Base-by-base conservation (phyloP, 139 green algal genomes). In the Chlorella vulgaris region DNA sequence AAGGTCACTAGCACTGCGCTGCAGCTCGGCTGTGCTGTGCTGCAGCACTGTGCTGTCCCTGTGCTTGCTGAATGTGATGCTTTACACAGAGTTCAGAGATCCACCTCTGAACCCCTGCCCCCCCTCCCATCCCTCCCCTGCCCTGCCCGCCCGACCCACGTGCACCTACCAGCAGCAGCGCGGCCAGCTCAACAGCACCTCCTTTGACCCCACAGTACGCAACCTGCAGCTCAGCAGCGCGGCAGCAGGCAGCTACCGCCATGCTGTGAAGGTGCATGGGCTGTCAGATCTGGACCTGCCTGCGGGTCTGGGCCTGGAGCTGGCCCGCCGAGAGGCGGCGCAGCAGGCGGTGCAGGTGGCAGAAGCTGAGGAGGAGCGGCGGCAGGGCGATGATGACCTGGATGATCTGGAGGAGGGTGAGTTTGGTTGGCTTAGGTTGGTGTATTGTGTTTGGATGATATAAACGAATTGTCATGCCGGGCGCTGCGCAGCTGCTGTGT, bases 191-290 rank as follows among this genome's bases (percentile, higher is more conserved):
- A 53, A 53, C 73, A 60, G 55, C 53, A 51, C 73, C 55, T 81
- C 60, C 6, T 82, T 76, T 26, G 77, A 83, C 65, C 77, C 77
- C 28, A 77, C 77, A 0, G 77, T 83, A 35, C 63, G 77, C 35
- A 83, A 76, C 66, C 47, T 83, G 1, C 38, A 68, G 47, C 50
- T 83, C n/a, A 39, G 35, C 4, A 7, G 39, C 10, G 35, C 35
- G 0, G 31, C 51, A 2, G 21, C 66, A 4, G 43, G 67, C 33
- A 65, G 77, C 50, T 83, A 77, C 35, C 63, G 65, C 43, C 50
- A 83, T 36, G 43, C 63, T 3, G 77, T 83, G 33, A 74, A 82
- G 53, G 73, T 53, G 31, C 71, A 58, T 2, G 39, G 5, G 8
- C 67, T 74, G 4, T 7, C 24, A 22, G 39, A 74, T 38, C 39